phyloP scores from a whole-genome alignment of 345 rosid genomes.

The Syzygium grande region DNA sequence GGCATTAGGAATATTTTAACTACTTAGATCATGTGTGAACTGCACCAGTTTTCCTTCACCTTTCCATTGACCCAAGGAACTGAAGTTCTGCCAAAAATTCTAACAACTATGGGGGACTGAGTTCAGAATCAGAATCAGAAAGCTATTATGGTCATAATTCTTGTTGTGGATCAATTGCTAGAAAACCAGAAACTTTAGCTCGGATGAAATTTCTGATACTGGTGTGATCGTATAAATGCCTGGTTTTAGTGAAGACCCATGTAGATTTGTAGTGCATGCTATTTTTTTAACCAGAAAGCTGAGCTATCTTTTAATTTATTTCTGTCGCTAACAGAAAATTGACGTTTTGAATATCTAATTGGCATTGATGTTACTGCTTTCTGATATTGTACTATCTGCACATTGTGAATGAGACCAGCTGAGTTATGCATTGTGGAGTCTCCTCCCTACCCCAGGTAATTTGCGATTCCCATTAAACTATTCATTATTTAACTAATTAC shows the following conservation, averaged over 20 bases:
- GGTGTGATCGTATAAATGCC: background rate
- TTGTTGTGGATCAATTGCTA: background rate
- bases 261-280: background rate
- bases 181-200: background rate
- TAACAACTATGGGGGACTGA: background rate
- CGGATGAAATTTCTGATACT: background rate
- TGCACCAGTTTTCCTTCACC: background rate
- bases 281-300: background rate
- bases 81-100: background rate
- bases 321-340: background rate
- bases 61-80: background rate
- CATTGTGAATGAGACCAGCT: background rate
- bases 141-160: background rate
- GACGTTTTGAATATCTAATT: background rate
- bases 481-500: background rate
- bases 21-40: background rate
- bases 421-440: background rate
- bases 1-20: background rate
- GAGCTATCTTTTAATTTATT: background rate
- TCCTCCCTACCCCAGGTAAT: background rate
- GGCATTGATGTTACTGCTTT: background rate
- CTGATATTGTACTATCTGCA: background rate
- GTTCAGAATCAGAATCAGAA: background rate
- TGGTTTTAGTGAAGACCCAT: background rate
- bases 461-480: background rate